Percentiles rank a stretch among this genome's conserved stretches.
These are phyloP conservation scores for Neurospora sublineolata DNA, from an alignment of 495 filamentous ascomycete genomes.

Conservation along the genomic window DNA sequence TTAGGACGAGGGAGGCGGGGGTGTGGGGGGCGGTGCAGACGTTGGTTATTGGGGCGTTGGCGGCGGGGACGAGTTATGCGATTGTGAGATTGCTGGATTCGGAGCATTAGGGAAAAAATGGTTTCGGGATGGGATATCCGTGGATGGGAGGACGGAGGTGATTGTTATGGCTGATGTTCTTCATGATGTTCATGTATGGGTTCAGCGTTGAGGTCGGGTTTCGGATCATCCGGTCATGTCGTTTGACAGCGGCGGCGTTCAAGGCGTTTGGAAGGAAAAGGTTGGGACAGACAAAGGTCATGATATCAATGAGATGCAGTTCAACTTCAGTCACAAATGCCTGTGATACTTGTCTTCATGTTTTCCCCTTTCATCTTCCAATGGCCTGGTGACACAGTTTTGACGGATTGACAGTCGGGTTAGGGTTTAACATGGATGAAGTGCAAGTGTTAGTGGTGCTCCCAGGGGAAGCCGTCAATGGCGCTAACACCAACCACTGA, in stretches of 20 bases:
- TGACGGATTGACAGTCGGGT: neutral
- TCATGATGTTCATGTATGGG: neutral
- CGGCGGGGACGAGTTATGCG: slow-evolving; percentile 33
- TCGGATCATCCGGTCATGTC: neutral
- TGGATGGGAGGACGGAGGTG: neutral
- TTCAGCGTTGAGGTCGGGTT: neutral
- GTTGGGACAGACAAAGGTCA: neutral
- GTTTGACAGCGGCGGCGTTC: neutral
- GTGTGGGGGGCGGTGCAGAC: slow-evolving; percentile 33
- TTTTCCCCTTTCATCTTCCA: neutral
- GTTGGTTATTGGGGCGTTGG: slow-evolving; percentile 28
- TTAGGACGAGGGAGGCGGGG: slow-evolving; percentile 26
- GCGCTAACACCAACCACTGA: neutral
- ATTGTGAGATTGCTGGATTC: slow-evolving; percentile 25
- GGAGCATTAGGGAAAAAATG: neutral
- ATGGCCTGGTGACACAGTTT: neutral
- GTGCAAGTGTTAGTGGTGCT: neutral
- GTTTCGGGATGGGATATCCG: neutral
- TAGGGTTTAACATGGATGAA: neutral
- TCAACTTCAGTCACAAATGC: neutral
- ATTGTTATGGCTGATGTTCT: neutral
- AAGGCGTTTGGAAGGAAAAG: neutral
- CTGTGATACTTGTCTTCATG: neutral
- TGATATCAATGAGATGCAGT: neutral
- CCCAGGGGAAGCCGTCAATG: neutral